Conservation (phyloP, 208 protist species). For the Leishmania turanica region DNA sequence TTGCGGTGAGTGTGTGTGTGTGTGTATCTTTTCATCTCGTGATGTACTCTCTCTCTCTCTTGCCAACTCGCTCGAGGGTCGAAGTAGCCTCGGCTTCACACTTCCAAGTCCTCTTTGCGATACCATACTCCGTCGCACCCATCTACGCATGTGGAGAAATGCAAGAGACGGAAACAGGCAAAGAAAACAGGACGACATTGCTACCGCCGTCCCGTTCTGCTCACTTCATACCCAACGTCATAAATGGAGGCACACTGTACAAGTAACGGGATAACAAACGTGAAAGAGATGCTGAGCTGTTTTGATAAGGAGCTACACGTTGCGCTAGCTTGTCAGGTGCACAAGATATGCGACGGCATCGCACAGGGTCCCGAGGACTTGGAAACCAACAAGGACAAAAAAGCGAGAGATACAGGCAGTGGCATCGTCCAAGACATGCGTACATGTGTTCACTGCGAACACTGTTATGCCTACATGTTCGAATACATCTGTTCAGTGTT, state of each 20-base stretch:
- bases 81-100: not conserved
- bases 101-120: not conserved
- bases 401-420: not conserved
- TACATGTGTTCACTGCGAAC: not conserved
- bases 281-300: not conserved
- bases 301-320: not conserved
- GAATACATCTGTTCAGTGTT: constrained; percentile 44
- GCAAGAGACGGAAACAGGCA: not conserved
- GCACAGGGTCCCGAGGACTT: not conserved
- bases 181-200: constrained; percentile 7
- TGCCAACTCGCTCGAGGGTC: not conserved
- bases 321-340: not conserved
- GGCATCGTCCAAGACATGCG: not conserved
- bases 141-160: not conserved
- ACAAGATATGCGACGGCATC: not conserved
- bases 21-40: not conserved
- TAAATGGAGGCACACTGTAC: not conserved
- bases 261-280: not conserved
- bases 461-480: constrained; percentile 22
- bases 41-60: not conserved
- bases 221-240: not conserved
- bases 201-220: not conserved
- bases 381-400: not conserved
- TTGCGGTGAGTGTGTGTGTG: not conserved
- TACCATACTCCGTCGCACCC: not conserved